phyloP scores from a whole-genome alignment of 2,329 filamentous ascomycete genomes.

The Torrubiella hemipterigena region DNA sequence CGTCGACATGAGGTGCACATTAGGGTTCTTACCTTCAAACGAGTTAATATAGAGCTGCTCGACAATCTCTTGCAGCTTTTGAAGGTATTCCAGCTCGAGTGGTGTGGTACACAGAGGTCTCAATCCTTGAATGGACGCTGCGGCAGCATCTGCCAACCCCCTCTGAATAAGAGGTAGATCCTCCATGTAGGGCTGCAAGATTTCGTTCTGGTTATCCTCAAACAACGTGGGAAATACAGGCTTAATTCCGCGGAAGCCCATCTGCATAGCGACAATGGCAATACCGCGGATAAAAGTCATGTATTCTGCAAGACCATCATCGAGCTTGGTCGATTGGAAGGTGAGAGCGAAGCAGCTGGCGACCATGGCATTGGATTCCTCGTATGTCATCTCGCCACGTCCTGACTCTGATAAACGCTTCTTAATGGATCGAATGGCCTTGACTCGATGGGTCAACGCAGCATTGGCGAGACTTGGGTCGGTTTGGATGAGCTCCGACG shows the following conservation, averaged over 20 bases:
- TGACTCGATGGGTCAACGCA: slow-evolving; percentile 52
- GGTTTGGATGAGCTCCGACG: slow-evolving; percentile 47
- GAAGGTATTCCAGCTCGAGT: slow-evolving; percentile 34
- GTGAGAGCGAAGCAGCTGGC: slow-evolving; percentile 47
- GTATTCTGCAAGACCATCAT: slow-evolving; percentile 47
- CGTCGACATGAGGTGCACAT: background rate
- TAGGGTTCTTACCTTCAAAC: slow-evolving; percentile 32
- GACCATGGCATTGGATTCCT: slow-evolving; percentile 46
- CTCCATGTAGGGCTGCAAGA: slow-evolving; percentile 32
- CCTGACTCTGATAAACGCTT: slow-evolving; percentile 33
- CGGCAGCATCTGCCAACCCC: slow-evolving; percentile 34
- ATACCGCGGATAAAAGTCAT: slow-evolving; percentile 49
- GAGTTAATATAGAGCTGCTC: slow-evolving; percentile 40
- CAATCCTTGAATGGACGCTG: slow-evolving; percentile 27
- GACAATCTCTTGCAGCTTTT: slow-evolving; percentile 31
- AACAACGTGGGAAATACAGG: slow-evolving; percentile 38
- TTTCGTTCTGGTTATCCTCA: slow-evolving; percentile 24
- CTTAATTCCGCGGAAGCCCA: slow-evolving; percentile 34
- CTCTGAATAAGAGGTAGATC: slow-evolving; percentile 30
- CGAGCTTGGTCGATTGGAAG: slow-evolving; percentile 44
- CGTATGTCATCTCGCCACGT: slow-evolving; percentile 26
- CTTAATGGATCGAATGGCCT: slow-evolving; percentile 52
- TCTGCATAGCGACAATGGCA: slow-evolving; percentile 40
- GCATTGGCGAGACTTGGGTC: slow-evolving; percentile 40
- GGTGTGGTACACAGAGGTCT: slow-evolving; percentile 27